These are phyloP conservation scores for Colletotrichum theobromicola DNA, from an alignment of 2,329 filamentous ascomycete species.

Conservation along the genomic window DNA sequence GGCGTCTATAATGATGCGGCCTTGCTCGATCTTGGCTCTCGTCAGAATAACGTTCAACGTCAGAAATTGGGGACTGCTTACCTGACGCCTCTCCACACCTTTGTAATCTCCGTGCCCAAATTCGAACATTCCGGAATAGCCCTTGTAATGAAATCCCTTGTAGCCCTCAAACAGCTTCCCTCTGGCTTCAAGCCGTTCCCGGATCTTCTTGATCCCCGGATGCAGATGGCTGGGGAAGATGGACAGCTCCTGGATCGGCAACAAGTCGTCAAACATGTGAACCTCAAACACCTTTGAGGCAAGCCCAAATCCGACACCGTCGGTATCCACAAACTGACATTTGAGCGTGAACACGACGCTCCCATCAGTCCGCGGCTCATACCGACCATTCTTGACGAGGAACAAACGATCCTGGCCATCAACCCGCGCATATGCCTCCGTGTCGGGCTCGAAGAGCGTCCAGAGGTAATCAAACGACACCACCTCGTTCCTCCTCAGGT, in stretches of 20 bases:
- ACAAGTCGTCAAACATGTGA: not conserved
- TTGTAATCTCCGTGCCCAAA: not conserved
- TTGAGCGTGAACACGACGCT: not conserved
- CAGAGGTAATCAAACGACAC: not conserved
- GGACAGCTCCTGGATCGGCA: not conserved
- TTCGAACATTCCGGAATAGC: not conserved
- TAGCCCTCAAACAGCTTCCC: not conserved
- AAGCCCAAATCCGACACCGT: not conserved
- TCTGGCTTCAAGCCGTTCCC: not conserved
- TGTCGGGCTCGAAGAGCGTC: not conserved
- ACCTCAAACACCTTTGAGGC: not conserved
- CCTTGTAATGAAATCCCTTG: not conserved
- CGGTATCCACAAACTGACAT: not conserved
- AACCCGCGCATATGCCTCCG: not conserved
- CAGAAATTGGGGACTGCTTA: rapidly evolving
- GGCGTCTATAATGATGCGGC: not conserved
- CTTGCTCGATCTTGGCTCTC: not conserved
- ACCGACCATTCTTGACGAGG: not conserved
- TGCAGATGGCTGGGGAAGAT: not conserved
- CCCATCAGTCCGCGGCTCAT: not conserved
- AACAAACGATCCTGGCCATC: not conserved
- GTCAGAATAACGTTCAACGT: not conserved
- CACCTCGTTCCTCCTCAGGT: not conserved
- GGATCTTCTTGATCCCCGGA: not conserved
- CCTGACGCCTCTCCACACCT: not conserved